Evolutionary conservation across 495 filamentous ascomycete species (phyloP).

Genomic region (Tuber umbilicatum): DNA sequence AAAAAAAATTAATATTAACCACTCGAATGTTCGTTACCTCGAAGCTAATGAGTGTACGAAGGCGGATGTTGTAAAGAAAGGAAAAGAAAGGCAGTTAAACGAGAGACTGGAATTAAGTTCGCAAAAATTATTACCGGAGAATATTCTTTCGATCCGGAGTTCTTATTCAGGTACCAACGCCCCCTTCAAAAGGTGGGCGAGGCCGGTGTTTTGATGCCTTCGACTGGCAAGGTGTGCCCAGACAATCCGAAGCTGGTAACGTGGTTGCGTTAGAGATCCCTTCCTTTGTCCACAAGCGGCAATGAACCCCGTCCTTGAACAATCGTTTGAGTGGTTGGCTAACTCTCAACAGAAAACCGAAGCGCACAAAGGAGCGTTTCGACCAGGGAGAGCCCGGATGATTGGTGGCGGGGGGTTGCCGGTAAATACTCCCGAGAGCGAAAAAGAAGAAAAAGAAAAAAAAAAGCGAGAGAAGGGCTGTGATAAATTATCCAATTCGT

Average conservation of each 20-base stretch:
- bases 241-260: not conserved
- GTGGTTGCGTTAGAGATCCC: not conserved
- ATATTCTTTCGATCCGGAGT: not conserved
- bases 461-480: not conserved
- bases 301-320: constrained; percentile 1
- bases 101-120: not conserved
- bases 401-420: not conserved
- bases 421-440: not conserved
- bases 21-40: not conserved
- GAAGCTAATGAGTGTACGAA: not conserved
- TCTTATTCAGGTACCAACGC: not conserved
- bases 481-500: not conserved
- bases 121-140: not conserved
- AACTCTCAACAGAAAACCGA: not conserved
- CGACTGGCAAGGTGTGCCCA: not conserved
- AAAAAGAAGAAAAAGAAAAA: not conserved
- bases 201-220: not conserved
- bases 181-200: not conserved
- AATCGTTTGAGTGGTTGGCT: not conserved
- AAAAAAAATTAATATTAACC: constrained; percentile 15
- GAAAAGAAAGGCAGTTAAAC: not conserved
- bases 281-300: not conserved
- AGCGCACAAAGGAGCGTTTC: constrained; percentile 3
- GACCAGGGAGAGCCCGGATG: not conserved
- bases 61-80: not conserved